These are phyloP conservation scores for Medakamo hakoo DNA, from an alignment of 139 green algal genomes.

Conservation along the genomic window DNA sequence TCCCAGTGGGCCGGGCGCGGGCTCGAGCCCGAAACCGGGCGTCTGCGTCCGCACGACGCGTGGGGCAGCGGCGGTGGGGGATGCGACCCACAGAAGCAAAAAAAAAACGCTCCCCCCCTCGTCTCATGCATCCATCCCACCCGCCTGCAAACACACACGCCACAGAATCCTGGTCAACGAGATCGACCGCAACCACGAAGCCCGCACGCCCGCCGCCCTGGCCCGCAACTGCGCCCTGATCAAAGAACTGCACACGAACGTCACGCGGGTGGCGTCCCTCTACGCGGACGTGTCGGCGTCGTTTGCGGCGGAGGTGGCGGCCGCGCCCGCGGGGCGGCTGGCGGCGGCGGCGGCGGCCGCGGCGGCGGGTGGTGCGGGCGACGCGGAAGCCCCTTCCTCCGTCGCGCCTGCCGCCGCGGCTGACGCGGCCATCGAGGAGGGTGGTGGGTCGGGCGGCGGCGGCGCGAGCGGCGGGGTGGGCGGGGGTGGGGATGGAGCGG, in stretches of 20 bases:
- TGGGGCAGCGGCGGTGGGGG: too few relatives aligned
- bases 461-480: background rate
- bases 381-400: background rate
- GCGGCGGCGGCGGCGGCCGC: too few relatives aligned
- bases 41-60: too few relatives aligned
- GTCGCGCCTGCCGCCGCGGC: too few relatives aligned
- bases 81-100: background rate
- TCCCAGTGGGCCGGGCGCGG: too few relatives aligned
- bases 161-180: background rate
- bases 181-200: conserved; percentile 1
- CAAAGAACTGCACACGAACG: background rate
- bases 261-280: background rate
- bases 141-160: background rate
- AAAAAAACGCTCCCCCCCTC: background rate
- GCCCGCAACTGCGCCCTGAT: background rate
- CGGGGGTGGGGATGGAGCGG: too few relatives aligned
- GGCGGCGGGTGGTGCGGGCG: background rate
- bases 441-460: too few relatives aligned
- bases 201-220: background rate
- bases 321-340: too few relatives aligned
- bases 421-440: too few relatives aligned
- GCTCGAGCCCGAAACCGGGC: too few relatives aligned
- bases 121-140: too few relatives aligned
- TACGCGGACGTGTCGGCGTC: background rate
- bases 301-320: background rate